phyloP scores from a whole-genome alignment of 2,329 filamentous ascomycete genomes.

The Rutstroemia sydowiana region DNA sequence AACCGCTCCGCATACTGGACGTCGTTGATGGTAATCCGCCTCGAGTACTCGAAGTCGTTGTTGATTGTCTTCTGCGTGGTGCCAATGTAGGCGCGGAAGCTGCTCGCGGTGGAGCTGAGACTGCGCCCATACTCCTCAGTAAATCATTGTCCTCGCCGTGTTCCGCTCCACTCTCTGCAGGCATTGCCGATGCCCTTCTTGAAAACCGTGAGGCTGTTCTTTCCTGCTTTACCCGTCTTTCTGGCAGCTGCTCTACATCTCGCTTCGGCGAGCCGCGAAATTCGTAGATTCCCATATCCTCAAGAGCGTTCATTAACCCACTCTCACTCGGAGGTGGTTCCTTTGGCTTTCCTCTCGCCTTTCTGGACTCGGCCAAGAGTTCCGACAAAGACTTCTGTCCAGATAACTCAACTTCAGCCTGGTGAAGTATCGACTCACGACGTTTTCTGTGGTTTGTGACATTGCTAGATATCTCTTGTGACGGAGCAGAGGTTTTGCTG shows the following conservation, averaged over 20 bases:
- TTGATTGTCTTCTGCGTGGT: slow-evolving; percentile 25
- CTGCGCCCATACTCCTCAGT: slow-evolving; percentile 23
- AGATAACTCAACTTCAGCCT: slow-evolving; percentile 17
- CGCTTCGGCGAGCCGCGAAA: slow-evolving; percentile 22
- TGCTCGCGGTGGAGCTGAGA: slow-evolving; percentile 15
- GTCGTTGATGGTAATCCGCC: slow-evolving; percentile 26
- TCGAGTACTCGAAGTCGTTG: slow-evolving; percentile 17
- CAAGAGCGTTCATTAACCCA: slow-evolving; percentile 15
- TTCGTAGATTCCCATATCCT: slow-evolving; percentile 27
- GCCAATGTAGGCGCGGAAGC: slow-evolving; percentile 12
- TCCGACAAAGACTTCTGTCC: slow-evolving; percentile 23
- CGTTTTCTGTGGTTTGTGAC: slow-evolving; percentile 29
- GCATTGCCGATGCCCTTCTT: slow-evolving; percentile 19
- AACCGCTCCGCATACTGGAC: slow-evolving; percentile 14
- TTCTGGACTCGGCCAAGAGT: slow-evolving; percentile 26
- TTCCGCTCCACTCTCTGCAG: neutral
- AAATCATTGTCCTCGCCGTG: slow-evolving; percentile 18
- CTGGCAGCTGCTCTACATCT: slow-evolving; percentile 9
- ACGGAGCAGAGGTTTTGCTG: slow-evolving; percentile 17
- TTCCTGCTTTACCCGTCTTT: slow-evolving; percentile 12
- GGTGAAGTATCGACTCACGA: slow-evolving; percentile 26
- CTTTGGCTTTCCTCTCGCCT: slow-evolving; percentile 22
- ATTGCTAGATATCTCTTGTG: slow-evolving; percentile 20
- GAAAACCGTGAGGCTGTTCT: slow-evolving; percentile 18
- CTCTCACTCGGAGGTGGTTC: slow-evolving; percentile 16